Percentiles rank a stretch among this genome's conserved stretches.
These are phyloP conservation scores for Globisporangium nunn DNA, from an alignment of 352 stramenopile genomes.

Conservation along the genomic window DNA sequence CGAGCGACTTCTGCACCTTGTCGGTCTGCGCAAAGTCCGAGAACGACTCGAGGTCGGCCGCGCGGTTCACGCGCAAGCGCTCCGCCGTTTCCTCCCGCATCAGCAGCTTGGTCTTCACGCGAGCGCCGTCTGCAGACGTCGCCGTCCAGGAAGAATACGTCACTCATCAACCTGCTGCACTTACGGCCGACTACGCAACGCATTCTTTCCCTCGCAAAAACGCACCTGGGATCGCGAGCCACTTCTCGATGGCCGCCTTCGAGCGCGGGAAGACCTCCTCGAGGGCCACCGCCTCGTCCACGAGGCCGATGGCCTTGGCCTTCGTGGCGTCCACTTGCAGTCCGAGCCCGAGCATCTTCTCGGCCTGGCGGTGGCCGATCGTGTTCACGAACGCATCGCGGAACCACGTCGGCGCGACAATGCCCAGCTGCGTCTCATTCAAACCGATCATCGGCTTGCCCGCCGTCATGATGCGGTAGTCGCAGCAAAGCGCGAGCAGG, in stretches of 20 bases:
- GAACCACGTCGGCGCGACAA: conserved; percentile 83
- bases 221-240: conserved; percentile 74
- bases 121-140: conserved; percentile 35
- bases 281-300: conserved; percentile 68
- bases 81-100: conserved; percentile 75
- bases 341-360: conserved; percentile 81
- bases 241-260: conserved; percentile 58
- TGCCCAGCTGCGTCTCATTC: conserved; percentile 93
- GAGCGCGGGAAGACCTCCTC: conserved; percentile 72
- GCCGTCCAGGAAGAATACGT: background rate
- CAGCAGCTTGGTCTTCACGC: conserved; percentile 66
- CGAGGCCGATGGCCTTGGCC: conserved; percentile 63
- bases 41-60: conserved; percentile 66
- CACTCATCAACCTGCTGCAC: background rate
- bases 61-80: conserved; percentile 34
- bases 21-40: conserved; percentile 70
- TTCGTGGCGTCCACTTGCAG: conserved; percentile 73
- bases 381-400: conserved; percentile 80
- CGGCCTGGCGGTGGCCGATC: conserved; percentile 72
- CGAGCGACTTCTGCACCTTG: conserved; percentile 79
- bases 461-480: conserved; percentile 92
- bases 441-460: conserved; percentile 88
- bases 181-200: too few relatives aligned
- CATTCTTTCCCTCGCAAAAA: background rate
- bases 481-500: conserved; percentile 91